Evolutionary conservation across 148 eudicot species (phyloP), one percentile per base, ranked within the genome.

Genomic region (Persicaria tinctoria): DNA sequence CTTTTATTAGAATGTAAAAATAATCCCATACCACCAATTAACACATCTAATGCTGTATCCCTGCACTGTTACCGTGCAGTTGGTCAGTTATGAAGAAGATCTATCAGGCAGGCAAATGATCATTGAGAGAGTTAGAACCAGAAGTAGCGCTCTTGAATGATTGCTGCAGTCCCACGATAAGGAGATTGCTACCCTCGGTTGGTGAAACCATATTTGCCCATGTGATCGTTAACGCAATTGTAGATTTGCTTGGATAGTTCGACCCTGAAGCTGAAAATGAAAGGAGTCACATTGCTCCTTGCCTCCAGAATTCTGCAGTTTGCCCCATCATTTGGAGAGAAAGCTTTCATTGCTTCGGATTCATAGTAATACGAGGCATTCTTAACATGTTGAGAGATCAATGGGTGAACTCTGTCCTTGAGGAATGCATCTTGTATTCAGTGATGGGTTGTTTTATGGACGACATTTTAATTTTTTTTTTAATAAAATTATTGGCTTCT

Each of bases 31-130:
- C 6, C 20, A n/a, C 59, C 18, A 55, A 10, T 14, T 1, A 23
- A 27, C 5, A 2, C 47, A 66, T 46, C 70, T 66, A 32, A 72
- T 17, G 59, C 13, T 75, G 20, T 27, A 46, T 59, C 12, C 51
- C 12, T 71, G 45, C 73, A 66, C 4, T 73, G 62, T 73, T 77
- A 32, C 72, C 76, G 18, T 78, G 73, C 89, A 93, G 97, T 81
- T 91, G 78, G 98, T 91, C 76, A 87, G 97, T 75, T 94, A 94
- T 77, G 98, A 90, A 84, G 97, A 90, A 80, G 96, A 94, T 84
- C 79, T 94, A 70, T 85, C 96, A 17, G 93, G 96, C 72, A 86
- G 97, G 83, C 97, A 94, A 79, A 87, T 87, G 97, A 88, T 94
- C 53, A 85, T 94, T 51, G 97, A 93, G 78, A 86, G 95, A 85